Evolutionary conservation across 176 grass and related monocot genomes (phyloP).

Genomic region (Juncus effusus): DNA sequence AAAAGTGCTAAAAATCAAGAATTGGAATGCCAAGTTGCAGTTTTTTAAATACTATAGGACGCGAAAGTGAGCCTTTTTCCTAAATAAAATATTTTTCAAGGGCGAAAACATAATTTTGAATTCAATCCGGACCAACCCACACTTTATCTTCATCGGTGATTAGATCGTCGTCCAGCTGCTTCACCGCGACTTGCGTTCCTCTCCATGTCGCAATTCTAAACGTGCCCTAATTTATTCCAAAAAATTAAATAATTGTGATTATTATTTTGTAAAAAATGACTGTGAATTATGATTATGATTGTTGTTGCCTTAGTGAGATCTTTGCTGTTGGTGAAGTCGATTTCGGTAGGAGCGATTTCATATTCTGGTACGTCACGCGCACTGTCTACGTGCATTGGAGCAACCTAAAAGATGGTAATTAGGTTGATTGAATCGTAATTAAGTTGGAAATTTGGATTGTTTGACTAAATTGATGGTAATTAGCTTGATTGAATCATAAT

Average conservation of each 20-base stretch:
- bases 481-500: not conserved
- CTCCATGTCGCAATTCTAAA: conserved; percentile 86
- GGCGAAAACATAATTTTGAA: conserved; percentile 13
- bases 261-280: conserved; percentile 10
- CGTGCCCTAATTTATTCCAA: conserved; percentile 64
- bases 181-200: conserved; percentile 85
- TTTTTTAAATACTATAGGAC: not conserved
- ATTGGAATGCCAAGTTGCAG: too few species aligned
- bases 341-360: conserved; percentile 60
- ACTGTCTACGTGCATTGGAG: conserved; percentile 73
- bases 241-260: not conserved
- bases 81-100: too few species aligned
- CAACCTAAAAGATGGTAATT: conserved; percentile 51
- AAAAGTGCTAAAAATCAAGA: too few species aligned
- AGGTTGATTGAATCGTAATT: not conserved
- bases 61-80: conserved; percentile 2
- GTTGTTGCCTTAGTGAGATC: conserved; percentile 63
- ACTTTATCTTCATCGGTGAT: conserved; percentile 81
- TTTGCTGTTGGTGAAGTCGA: conserved; percentile 70
- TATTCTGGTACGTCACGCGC: conserved; percentile 81
- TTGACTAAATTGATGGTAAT: not conserved
- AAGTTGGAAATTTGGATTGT: not conserved
- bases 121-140: conserved; percentile 59
- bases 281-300: not conserved
- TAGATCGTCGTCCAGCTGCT: conserved; percentile 82